Percentiles rank a stretch among this genome's conserved stretches.
Conservation (phyloP, 164 flowering plant genomes). For the Cinnamomum micranthum region DNA sequence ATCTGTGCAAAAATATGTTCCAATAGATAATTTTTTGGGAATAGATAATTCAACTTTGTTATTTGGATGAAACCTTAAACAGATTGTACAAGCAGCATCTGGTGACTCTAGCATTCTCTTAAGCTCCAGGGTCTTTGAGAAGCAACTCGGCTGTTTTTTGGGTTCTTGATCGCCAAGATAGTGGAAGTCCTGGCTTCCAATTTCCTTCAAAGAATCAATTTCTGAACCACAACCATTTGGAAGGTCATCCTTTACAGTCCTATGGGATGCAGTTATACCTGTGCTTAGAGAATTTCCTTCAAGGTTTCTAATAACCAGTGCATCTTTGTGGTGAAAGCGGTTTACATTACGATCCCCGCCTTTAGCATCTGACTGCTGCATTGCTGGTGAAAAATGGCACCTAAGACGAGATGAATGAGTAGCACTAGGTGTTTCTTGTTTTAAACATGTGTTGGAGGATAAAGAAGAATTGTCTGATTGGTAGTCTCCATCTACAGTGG, state of each 20-base stretch:
- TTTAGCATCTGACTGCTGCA: constrained; percentile 1
- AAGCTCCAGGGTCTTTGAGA: constrained; percentile 31
- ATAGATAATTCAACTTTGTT: constrained; percentile 30
- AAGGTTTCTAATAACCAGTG: constrained; percentile 39
- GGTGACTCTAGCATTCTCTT: constrained; percentile 27
- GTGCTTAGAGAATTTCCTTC: constrained; percentile 55
- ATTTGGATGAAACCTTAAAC: constrained; percentile 25
- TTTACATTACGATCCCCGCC: neutral
- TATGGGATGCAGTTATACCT: constrained; percentile 20
- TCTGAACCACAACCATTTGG: constrained; percentile 11
- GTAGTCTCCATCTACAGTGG: constrained; percentile 31
- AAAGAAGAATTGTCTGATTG: constrained; percentile 37
- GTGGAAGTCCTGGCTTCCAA: constrained; percentile 4
- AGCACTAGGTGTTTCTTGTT: constrained; percentile 26
- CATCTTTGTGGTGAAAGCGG: constrained; percentile 28
- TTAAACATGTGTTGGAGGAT: constrained; percentile 33
- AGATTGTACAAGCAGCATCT: constrained; percentile 24
- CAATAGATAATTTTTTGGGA: constrained; percentile 30
- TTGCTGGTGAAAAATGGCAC: constrained; percentile 27
- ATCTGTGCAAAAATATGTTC: constrained; percentile 27
- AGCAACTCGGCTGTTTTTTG: constrained; percentile 44
- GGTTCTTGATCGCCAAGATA: constrained; percentile 27
- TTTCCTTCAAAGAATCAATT: constrained; percentile 16
- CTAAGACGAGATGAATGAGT: constrained; percentile 35
- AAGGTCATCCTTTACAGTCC: constrained; percentile 25